A percentile compares a stretch with the other conserved stretches of the same genome.
Conservation (phyloP, 371 early-diverging fungal genomes). For the Mucor saturninus region DNA sequence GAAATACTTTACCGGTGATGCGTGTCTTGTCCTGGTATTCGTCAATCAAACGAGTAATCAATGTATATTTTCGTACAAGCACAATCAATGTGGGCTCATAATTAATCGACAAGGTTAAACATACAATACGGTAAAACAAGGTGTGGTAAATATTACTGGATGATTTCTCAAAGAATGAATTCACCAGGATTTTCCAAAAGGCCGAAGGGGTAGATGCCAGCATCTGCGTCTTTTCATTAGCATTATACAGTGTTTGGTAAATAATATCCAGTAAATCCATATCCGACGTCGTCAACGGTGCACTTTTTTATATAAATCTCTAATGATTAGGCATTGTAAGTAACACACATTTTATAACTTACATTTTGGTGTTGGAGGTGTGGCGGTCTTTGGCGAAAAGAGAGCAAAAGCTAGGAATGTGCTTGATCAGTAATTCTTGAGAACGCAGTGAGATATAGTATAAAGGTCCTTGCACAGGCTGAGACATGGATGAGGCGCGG, state of each 20-base stretch:
- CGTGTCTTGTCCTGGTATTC: conserved; percentile 30
- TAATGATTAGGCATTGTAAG: too few species aligned
- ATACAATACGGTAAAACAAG: conserved; percentile 44
- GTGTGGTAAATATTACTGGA: conserved; percentile 50
- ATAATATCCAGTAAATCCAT: conserved; percentile 45
- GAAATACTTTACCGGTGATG: conserved; percentile 32
- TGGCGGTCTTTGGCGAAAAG: conserved; percentile 36
- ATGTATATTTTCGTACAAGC: conserved; percentile 34
- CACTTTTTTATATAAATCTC: conserved; percentile 10
- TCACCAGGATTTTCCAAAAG: conserved; percentile 48
- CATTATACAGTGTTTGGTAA: conserved; percentile 34
- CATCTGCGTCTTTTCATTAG: conserved; percentile 32
- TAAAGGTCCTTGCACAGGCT: conserved; percentile 45
- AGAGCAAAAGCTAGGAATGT: conserved; percentile 32
- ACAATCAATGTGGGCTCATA: conserved; percentile 31
- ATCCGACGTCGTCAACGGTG: conserved; percentile 36
- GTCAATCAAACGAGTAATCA: conserved; percentile 43
- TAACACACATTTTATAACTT: background rate
- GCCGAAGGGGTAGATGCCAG: conserved; percentile 36
- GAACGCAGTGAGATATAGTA: conserved; percentile 32
- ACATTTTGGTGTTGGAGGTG: conserved; percentile 27
- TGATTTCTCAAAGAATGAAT: conserved; percentile 49
- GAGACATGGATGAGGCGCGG: conserved; percentile 32
- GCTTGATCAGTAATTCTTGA: conserved; percentile 33
- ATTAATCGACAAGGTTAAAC: conserved; percentile 28